A percentile compares a stretch with the other conserved stretches of the same genome.
Conservation (phyloP, 495 filamentous ascomycete species). For the Chaetomium fimeti region DNA sequence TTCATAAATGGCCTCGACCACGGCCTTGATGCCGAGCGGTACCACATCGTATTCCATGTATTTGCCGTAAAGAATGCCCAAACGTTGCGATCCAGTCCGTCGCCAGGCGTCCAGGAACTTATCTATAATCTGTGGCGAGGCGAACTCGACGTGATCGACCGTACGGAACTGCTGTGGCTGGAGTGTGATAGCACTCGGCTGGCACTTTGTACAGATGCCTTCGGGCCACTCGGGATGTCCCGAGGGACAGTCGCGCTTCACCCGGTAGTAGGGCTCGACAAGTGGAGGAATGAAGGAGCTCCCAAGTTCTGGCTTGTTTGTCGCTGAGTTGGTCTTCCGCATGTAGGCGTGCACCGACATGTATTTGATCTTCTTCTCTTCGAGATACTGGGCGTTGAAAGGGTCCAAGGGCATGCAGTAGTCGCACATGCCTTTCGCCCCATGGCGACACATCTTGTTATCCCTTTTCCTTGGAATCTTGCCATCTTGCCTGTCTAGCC, state of each 20-base stretch:
- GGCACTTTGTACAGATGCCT: conserved; percentile 98
- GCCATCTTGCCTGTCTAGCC: conserved; percentile 83
- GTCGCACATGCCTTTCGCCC: conserved; percentile 97
- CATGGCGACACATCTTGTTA: conserved; percentile 89
- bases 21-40: conserved; percentile 89
- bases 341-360: conserved; percentile 94
- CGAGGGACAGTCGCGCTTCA: conserved; percentile 83
- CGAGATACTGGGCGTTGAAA: conserved; percentile 80
- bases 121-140: conserved; percentile 76
- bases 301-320: conserved; percentile 89
- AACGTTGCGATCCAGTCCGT: conserved; percentile 68
- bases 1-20: conserved; percentile 97
- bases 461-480: conserved; percentile 81
- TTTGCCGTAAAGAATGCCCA: conserved; percentile 88
- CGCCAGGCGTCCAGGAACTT: conserved; percentile 90
- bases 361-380: conserved; percentile 97
- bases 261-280: conserved; percentile 88
- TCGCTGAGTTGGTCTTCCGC: conserved; percentile 89
- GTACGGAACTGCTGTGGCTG: conserved; percentile 94
- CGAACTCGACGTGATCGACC: conserved; percentile 98
- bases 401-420: conserved; percentile 99
- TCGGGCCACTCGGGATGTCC: conserved; percentile 92
- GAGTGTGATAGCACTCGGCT: conserved; percentile 93
- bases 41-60: conserved; percentile 92
- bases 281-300: conserved; percentile 95